Evolutionary conservation across 139 green algal genomes (phyloP), one percentile per base, ranked within the genome.

Genomic region (Asterochloris erici): DNA sequence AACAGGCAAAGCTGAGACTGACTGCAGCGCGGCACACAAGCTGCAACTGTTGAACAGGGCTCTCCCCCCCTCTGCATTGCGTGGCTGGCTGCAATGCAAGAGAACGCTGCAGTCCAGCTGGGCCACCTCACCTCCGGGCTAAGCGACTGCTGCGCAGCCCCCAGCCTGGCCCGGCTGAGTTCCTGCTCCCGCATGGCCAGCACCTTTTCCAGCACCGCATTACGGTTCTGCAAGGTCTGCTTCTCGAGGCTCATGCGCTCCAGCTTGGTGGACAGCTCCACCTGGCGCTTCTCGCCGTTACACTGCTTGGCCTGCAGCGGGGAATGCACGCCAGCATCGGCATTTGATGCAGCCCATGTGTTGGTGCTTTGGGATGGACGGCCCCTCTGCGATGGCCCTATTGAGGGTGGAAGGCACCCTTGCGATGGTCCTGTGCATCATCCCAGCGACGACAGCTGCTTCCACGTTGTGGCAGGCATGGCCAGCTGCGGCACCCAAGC

Each of bases 201-300:
- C 69, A 92, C 83, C 81, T 92, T 92, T 69, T 92, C 89, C 77
- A 92, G 69, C 12, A 92, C 86, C 21, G 74, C 83, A 73, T 92
- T 92, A 47, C 89, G 74, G 74, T 85, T 90, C 68, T 88, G 82
- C 19, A 92, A 69, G 17, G 54, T 28, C 54, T 74, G 84, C 82
- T 91, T 91, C 74, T 92, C 87, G 79, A 89, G 63, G 9, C 77
- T 66, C 38, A 92, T 64, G 27, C 89, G 81, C 27, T 89, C 83
- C 70, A 92, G 81, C 82, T 90, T 82, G 28, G 85, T 70, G 23
- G 76, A 79, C 78, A 93, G 91, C 60, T 88, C 85, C n/a, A 80
- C 83, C 81, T 88, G 89, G 63, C 89, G 87, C 28, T 84, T 83
- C 79, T 92, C 85, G 60, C 82, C 81, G 38, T 85, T 64, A 47